Percentiles rank a stretch among this genome's conserved stretches.
These are phyloP conservation scores for Bipolaris victoriae DNA, from an alignment of 2,329 filamentous ascomycete species.

Conservation along the genomic window DNA sequence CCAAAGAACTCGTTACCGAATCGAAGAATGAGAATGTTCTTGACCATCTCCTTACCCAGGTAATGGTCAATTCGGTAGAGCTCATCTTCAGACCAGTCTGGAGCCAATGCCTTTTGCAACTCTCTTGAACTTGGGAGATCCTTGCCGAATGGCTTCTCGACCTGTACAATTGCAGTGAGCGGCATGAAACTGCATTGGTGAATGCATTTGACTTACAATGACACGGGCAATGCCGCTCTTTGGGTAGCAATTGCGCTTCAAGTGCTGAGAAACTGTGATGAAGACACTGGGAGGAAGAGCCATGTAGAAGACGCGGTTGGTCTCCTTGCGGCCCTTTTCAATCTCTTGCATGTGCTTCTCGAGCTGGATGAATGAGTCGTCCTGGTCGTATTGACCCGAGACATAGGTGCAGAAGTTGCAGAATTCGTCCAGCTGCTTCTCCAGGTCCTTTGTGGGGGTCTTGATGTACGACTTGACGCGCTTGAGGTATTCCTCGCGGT, in stretches of 20 bases:
- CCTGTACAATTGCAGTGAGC: conserved; percentile 58
- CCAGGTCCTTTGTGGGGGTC: conserved; percentile 94
- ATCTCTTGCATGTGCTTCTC: conserved; percentile 85
- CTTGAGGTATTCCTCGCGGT: conserved; percentile 92
- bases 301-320: conserved; percentile 98
- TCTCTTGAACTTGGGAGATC: conserved; percentile 93
- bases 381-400: conserved; percentile 96
- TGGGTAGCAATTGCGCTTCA: conserved; percentile 98
- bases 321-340: conserved; percentile 81
- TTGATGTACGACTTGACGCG: conserved; percentile 98
- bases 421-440: conserved; percentile 94
- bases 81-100: conserved; percentile 98
- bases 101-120: conserved; percentile 91
- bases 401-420: conserved; percentile 87
- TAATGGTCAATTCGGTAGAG: conserved; percentile 99
- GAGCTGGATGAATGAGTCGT: conserved; percentile 88
- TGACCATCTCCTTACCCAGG: conserved; percentile 99
- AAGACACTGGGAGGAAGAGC: conserved; percentile 96
- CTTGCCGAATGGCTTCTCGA: conserved; percentile 99
- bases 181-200: conserved; percentile 8
- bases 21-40: conserved; percentile 97
- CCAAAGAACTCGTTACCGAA: conserved; percentile 99
- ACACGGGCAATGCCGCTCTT: conserved; percentile 88
- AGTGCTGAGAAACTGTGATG: conserved; percentile 93
- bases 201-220: conserved; percentile 68